Base-by-base conservation (phyloP, 306 rosid species). In the Cucurbita argyrosperma region DNA sequence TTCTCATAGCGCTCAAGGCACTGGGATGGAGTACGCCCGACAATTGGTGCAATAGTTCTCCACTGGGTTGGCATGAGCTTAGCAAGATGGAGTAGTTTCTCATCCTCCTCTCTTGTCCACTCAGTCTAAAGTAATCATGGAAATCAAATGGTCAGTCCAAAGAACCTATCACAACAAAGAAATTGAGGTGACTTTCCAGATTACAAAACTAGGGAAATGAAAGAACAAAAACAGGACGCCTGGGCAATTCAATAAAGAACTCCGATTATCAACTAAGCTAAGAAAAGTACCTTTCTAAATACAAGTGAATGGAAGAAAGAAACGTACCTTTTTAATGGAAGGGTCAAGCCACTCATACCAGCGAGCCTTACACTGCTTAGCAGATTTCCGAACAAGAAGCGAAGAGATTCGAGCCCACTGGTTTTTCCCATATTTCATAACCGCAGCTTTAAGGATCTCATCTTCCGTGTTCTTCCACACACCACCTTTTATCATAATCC, bases 271-370 rank as follows among this genome's bases (percentile, higher is more conserved):
- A 12, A 47, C 16, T 4, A 11, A 4, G 12, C 52, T 47, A 50
- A 50, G 6, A 50, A 50, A 50, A 8, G 30, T 26, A 26, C 30
- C 30, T 26, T 26, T 1, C 3, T 1, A 26, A 26, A 26, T 26
- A 19, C 53, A 39, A 2, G 38, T 6, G 7, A 65, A 8, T 6
- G 26, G 30, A 21, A 66, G 16, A 15, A 62, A 46, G 45, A 35
- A 5, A 75, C 12, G 3, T 1, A 92, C 97, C 96, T 90, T 92
- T 78, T 92, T 92, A 46, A 92, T 92, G 70, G 98, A 92, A 76
- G 98, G 96, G 66, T 92, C 96, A 67, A 92, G 96, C 96, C 98
- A 90, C 79, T 92, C 96, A 7, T 92, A 92, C 98, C 96, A 92
- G 62, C 96, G 96, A 83, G 98, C 98, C 74, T 92, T 92, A 42